Evolutionary conservation across 139 green algal species (phyloP), one percentile per base, ranked within the genome.

Genomic region (Chlamydomonas schloesseri): DNA sequence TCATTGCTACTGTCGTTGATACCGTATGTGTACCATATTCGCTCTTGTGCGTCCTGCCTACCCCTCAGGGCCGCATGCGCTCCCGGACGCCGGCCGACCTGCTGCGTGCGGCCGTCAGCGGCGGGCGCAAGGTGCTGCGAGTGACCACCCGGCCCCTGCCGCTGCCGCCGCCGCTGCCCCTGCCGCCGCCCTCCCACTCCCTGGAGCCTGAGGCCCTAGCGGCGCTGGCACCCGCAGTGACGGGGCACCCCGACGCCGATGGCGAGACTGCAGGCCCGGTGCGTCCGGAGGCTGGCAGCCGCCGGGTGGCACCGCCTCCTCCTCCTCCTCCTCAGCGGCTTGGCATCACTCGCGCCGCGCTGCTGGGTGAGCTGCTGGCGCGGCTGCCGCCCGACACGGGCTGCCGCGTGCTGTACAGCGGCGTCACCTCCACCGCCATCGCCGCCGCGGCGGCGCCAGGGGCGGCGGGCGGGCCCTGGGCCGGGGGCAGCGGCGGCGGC

Each of bases 381-480:
- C 9, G 29, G 33, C 76, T 83, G 15, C 57, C 57, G 29, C 5
- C 26, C 76, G 58, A 42, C 28, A 11, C 60, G 11, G 76, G 17
- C 10, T 8, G 42, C 42, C 58, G 76, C 24, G 60, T 83, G 60
- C 58, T 83, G 76, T 73, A 83, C 58, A 83, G 37, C 76, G 68
- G 24, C 24, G 50, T 37, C 34, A 83, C 76, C 6, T 34, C 26
- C 37, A 83, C 76, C 0, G 76, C 76, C 3, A 21, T 83, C 26
- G 50, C 23, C 58, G 29, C 71, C 28, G 14, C 28, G 29, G 64
- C 64, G 4, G 28, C 64, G 64, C 14, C 28, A 11, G 14, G 10
- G 64, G 2, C 64, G 13, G 26, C 29, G 17, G n/a, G n/a, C n/a
- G n/a, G n/a, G n/a, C 58, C 3, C 2, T 65, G 23, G 58, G 58